These are phyloP conservation scores for Xylaria longipes DNA, from an alignment of 495 filamentous ascomycete genomes.

Conservation along the genomic window DNA sequence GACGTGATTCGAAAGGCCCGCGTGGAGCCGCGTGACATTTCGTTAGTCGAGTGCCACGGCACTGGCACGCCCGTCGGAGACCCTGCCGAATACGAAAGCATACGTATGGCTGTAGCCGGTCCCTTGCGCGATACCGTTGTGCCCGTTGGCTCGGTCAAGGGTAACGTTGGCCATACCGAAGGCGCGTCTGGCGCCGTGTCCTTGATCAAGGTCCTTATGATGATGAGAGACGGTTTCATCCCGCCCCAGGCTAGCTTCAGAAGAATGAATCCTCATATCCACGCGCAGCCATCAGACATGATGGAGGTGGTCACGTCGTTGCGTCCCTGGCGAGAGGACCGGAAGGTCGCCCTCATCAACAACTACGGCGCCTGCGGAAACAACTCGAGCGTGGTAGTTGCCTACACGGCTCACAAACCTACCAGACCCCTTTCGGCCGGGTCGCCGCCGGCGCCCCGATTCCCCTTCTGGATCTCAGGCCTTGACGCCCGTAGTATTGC, in stretches of 20 bases:
- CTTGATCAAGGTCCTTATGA: constrained; percentile 52
- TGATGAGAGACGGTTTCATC: constrained; percentile 51
- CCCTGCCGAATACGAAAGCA: constrained; percentile 49
- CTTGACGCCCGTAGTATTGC: too few species aligned
- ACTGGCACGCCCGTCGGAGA: constrained; percentile 51
- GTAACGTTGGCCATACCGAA: constrained; percentile 56
- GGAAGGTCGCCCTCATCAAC: constrained; percentile 44
- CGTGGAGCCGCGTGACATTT: constrained; percentile 29
- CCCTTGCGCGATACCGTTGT: too few species aligned
- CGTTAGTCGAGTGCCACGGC: constrained; percentile 48
- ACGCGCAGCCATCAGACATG: constrained; percentile 29
- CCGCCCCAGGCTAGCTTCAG: constrained; percentile 51
- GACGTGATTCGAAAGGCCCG: not conserved
- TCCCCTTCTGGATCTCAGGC: too few species aligned
- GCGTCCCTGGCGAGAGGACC: too few species aligned
- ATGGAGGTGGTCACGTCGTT: too few species aligned
- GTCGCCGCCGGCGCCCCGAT: too few species aligned
- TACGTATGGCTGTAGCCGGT: too few species aligned
- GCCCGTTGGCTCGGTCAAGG: constrained; percentile 62
- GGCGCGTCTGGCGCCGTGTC: constrained; percentile 48
- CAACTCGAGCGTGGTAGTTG: too few species aligned
- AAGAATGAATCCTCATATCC: constrained; percentile 41
- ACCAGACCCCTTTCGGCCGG: too few species aligned
- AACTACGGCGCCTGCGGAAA: constrained; percentile 38
- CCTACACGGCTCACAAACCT: too few species aligned